Base-by-base conservation (phyloP, 208 protist genomes). In the Vickermania spadyakhi region DNA sequence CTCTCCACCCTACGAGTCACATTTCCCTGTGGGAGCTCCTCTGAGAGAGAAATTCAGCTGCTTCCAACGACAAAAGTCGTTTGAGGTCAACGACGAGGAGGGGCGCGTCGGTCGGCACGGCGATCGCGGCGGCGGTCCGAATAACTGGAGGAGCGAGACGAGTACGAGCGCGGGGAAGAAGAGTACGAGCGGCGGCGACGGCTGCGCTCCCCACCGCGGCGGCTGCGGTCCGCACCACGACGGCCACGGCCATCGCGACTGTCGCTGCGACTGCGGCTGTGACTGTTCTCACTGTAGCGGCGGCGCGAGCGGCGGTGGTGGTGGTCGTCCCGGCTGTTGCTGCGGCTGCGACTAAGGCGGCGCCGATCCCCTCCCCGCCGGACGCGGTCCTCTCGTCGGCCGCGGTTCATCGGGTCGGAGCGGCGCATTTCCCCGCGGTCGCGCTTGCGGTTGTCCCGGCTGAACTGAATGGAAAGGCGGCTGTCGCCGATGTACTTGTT, bases 381-480 rank as follows among this genome's bases (percentile, higher is more conserved):
- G 30, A 54, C 51, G 14, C 56, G 42, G 25, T 50, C 52, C 25
- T 31, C 22, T 3, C 5, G 2, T 31, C 54, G 56, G 59, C 67
- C 42, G 14, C 66, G 51, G 25, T 58, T 61, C 62, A 52, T 56
- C 58, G 7, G 62, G 63, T 52, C 54, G 41, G 45, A 57, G 29
- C 63, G 26, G 18, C 61, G 56, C 50, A 50, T 22, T 14, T 22
- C 18, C 28, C 5, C 31, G 23, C 73, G 73, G 21, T 68, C 62
- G 0, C 58, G 60, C 66, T 79, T 77, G 51, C 11, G 28, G 13
- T 5, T 5, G 23, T 68, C 64, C 7, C 62, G 56, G 62, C 77
- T 85, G 60, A 73, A 68, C 67, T 85, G 77, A 41, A 84, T 74
- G 1, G 79, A 61, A 3, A 90, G 27, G 27, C 79, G 79, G 29